Evolutionary conservation across 2,329 filamentous ascomycete genomes (phyloP).

Genomic region (Parasarocladium wereldwijsianum): DNA sequence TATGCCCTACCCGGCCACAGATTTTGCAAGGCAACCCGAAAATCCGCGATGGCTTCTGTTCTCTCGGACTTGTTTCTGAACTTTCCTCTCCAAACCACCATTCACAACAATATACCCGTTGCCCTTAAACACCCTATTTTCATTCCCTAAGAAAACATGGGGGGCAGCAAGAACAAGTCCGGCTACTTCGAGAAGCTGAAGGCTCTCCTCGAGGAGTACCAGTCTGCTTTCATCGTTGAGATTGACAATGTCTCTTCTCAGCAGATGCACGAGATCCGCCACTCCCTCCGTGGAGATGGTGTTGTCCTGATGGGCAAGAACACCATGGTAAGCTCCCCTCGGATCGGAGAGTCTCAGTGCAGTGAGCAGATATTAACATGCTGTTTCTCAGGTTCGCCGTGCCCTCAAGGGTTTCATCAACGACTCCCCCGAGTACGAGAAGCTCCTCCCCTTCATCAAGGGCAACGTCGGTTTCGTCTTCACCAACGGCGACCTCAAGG

Average conservation of each 20-base stretch:
- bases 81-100: conserved; percentile 6
- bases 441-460: conserved; percentile 87
- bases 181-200: conserved; percentile 99
- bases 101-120: conserved; percentile 18
- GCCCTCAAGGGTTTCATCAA: conserved; percentile 86
- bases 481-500: conserved; percentile 94
- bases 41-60: too few relatives aligned
- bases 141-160: conserved; percentile 89
- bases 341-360: conserved; percentile 5
- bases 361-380: neutral
- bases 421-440: conserved; percentile 95
- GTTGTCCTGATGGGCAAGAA: conserved; percentile 99
- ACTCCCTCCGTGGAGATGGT: conserved; percentile 76
- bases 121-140: conserved; percentile 99
- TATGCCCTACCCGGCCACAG: conserved; percentile 21
- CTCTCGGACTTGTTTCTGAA: conserved; percentile 4
- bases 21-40: conserved; percentile 7
- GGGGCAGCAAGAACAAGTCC: conserved; percentile 89
- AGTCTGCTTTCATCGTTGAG: conserved; percentile 91
- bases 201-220: conserved; percentile 89
- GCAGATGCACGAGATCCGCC: conserved; percentile 99
- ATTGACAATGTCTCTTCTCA: conserved; percentile 99
- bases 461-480: conserved; percentile 99
- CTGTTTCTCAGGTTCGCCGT: conserved; percentile 70
- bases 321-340: conserved; percentile 69